Evolutionary conservation across 371 early-diverging fungal genomes (phyloP), one percentile per base, ranked within the genome.

Genomic region (Furculomyces boomerangus): DNA sequence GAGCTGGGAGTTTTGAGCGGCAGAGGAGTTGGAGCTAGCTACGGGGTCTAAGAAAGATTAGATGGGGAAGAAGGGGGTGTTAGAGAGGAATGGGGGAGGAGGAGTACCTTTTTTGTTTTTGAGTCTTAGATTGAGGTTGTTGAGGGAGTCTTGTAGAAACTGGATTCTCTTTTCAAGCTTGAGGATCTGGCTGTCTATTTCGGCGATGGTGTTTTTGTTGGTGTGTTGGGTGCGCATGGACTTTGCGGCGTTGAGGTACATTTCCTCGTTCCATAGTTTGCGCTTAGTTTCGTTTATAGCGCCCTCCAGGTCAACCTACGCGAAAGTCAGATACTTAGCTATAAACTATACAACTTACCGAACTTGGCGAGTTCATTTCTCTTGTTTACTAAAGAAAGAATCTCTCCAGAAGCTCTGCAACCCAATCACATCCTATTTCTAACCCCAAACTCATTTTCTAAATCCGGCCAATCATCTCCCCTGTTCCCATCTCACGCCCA

Each of bases 161-260:
- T 81, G 81, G 60, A 93, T 76, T 29, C 86, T 80, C 61, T 80
- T 80, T 63, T 86, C 79, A 37, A 80, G 77, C 52, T 93, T 90
- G 37, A 65, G 68, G 50, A 90, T 73, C 54, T 83, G 77, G 46
- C 74, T 71, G 64, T 93, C 84, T 61, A 87, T 85, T 60, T 86
- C 80, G 44, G 84, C 76, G 30, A 74, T 70, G 40, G 78, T 80
- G 56, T 75, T 78, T 26, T 64, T 66, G 73, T 88, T 88, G 47
- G 63, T 74, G 20, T 84, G 69, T 60, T 79, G 70, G 14, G 75
- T 64, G 25, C 80, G 73, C 73, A 89, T 74, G 52, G 76, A 67
- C 48, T 78, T 72, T 30, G 86, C 80, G 56, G 79, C 85, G 41
- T 77, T 75, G 28, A 76, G 73, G 66, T 76, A 70, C 63, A 75